These are phyloP conservation scores for Isabelozyma pseudorhagii DNA, from an alignment of 805 yeast species.

Conservation along the genomic window DNA sequence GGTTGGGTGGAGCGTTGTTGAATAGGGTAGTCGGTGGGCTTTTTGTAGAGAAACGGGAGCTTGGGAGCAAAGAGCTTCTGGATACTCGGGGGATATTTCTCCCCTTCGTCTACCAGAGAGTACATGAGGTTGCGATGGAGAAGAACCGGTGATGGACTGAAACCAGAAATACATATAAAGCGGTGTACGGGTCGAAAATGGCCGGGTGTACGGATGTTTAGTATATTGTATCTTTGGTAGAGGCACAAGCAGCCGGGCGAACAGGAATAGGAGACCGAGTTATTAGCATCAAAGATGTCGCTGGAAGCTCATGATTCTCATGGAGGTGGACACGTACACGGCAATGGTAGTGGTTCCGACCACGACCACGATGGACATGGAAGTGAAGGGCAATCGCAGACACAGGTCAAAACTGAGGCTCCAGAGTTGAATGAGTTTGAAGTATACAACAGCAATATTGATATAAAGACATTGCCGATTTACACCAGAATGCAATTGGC, in stretches of 20 bases:
- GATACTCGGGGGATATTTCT: slow-evolving; percentile 38
- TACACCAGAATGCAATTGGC: slow-evolving; percentile 32
- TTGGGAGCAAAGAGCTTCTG: slow-evolving; percentile 55
- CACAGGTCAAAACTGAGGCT: not conserved
- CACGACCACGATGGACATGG: not conserved
- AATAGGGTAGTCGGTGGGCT: slow-evolving; percentile 49
- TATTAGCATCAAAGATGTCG: not conserved
- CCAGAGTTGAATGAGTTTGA: slow-evolving; percentile 21
- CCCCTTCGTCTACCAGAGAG: slow-evolving; percentile 14
- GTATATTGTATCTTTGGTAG: no score
- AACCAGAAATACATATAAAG: not conserved
- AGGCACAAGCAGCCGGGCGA: no score
- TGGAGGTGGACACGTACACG: not conserved
- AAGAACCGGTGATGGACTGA: not conserved
- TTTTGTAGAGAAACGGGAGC: slow-evolving; percentile 50
- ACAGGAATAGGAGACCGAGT: no score
- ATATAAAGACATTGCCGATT: slow-evolving; percentile 26
- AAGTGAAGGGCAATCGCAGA: not conserved
- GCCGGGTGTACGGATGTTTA: no score
- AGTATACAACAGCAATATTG: slow-evolving; percentile 26
- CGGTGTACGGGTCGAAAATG: not conserved
- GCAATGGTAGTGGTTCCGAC: not conserved
- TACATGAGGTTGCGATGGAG: not conserved
- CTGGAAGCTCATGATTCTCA: not conserved
- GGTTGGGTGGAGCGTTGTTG: slow-evolving; percentile 44